These are phyloP conservation scores for Phytophthora niederhauseri DNA, from an alignment of 352 stramenopile species.

Conservation along the genomic window DNA sequence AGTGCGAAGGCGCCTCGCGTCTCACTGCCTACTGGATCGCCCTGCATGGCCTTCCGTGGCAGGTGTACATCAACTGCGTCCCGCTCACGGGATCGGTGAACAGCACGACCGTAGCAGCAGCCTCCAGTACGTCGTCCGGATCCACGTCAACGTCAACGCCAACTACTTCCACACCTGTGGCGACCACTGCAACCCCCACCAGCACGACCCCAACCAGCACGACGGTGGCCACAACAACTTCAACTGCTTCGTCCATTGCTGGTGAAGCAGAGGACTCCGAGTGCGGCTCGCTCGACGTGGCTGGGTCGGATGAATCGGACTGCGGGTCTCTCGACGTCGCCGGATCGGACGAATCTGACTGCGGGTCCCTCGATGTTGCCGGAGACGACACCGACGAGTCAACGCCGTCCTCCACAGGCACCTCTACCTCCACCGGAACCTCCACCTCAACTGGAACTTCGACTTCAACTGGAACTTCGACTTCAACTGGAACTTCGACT, in stretches of 20 bases:
- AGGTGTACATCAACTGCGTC: constrained; percentile 40
- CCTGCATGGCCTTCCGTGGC: constrained; percentile 45
- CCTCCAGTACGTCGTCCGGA: constrained; percentile 11
- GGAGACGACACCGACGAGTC: constrained; percentile 27
- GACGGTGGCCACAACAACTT: constrained; percentile 1
- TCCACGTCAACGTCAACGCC: constrained; percentile 11
- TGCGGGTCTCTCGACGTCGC: constrained; percentile 32
- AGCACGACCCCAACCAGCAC: constrained; percentile 6
- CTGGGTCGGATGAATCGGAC: constrained; percentile 26
- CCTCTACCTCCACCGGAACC: constrained; percentile 1
- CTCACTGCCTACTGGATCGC: constrained; percentile 49
- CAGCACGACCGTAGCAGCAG: constrained; percentile 7
- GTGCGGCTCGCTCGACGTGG: constrained; percentile 27
- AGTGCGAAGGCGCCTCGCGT: constrained; percentile 23
- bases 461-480: constrained; percentile 5
- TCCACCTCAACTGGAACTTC: constrained; percentile 16
- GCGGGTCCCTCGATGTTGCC: constrained; percentile 29
- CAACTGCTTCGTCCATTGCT: constrained; percentile 7
- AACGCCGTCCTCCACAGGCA: constrained; percentile 12
- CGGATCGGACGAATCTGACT: constrained; percentile 29
- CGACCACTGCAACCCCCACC: constrained; percentile 12
- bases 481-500: constrained; percentile 6
- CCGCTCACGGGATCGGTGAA: constrained; percentile 24
- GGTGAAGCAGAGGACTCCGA: constrained; percentile 30
- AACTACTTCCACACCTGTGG: constrained; percentile 11